phyloP scores from a whole-genome alignment of 768 basidiomycete genomes.

The Termitomyces sp. region DNA sequence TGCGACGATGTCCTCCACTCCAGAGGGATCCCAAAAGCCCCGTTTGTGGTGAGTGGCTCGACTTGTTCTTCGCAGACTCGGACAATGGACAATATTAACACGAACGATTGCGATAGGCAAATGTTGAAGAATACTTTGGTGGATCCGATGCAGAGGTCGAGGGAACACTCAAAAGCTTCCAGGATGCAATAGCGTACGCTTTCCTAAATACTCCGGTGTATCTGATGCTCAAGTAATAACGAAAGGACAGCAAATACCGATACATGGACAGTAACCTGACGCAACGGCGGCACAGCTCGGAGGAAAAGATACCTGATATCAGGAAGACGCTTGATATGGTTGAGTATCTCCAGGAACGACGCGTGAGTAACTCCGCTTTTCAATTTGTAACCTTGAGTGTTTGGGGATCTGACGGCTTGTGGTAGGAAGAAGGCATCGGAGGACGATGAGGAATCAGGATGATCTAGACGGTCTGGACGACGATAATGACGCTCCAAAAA shows the following conservation, averaged over 20 bases:
- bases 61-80: too few relatives aligned
- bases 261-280: slow-evolving; percentile 92
- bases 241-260: slow-evolving; percentile 87
- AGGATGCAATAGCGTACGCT: slow-evolving; percentile 88
- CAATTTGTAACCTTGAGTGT: neutral
- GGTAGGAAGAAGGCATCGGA: slow-evolving; percentile 38
- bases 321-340: slow-evolving; percentile 91
- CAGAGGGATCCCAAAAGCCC: slow-evolving; percentile 82
- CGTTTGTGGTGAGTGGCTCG: slow-evolving; percentile 71
- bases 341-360: slow-evolving; percentile 68
- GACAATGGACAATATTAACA: slow-evolving; percentile 4
- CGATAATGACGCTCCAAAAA: slow-evolving; percentile 40
- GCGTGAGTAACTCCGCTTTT: slow-evolving; percentile 46
- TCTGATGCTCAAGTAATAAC: slow-evolving; percentile 22
- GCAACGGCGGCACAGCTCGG: slow-evolving; percentile 74
- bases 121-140: slow-evolving; percentile 86
- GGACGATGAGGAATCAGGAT: slow-evolving; percentile 30
- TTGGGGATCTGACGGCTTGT: slow-evolving; percentile 7
- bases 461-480: slow-evolving; percentile 44
- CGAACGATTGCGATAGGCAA: slow-evolving; percentile 47
- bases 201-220: slow-evolving; percentile 11
- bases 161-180: slow-evolving; percentile 55
- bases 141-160: slow-evolving; percentile 79
- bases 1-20: slow-evolving; percentile 16
- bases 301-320: slow-evolving; percentile 97